Percentiles rank a stretch among this genome's conserved stretches.
These are phyloP conservation scores for Fusarium mundagurra DNA, from an alignment of 2,329 filamentous ascomycete species.

Conservation along the genomic window DNA sequence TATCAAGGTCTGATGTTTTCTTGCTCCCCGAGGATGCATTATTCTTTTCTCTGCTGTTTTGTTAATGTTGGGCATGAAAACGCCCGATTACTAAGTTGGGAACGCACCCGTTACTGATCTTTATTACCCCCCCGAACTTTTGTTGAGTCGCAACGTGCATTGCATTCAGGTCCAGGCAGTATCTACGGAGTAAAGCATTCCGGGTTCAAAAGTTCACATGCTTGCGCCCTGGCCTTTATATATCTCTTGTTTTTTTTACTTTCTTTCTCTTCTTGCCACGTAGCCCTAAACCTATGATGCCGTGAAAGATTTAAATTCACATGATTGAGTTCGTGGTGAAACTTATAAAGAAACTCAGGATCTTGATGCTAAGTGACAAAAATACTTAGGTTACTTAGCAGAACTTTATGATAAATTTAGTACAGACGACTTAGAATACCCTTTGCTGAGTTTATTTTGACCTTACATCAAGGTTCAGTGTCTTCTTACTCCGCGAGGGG, in stretches of 20 bases:
- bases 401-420: too few species aligned
- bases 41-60: not conserved
- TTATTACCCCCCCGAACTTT: not conserved
- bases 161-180: not conserved
- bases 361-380: too few species aligned
- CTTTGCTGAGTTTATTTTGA: too few species aligned
- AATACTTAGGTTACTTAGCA: too few species aligned
- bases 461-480: too few species aligned
- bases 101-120: not conserved
- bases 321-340: not conserved
- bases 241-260: not conserved
- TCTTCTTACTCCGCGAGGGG: not conserved
- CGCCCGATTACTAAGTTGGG: not conserved
- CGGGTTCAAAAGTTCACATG: not conserved
- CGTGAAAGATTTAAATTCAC: not conserved
- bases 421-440: too few species aligned
- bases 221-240: not conserved
- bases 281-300: not conserved
- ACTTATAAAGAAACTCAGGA: not conserved
- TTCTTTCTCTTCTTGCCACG: not conserved
- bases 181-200: not conserved
- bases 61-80: not conserved
- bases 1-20: too few species aligned
- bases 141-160: not conserved
- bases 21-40: not conserved